Base-by-base conservation (phyloP, 495 filamentous ascomycete genomes). In the Aspergillus steynii region DNA sequence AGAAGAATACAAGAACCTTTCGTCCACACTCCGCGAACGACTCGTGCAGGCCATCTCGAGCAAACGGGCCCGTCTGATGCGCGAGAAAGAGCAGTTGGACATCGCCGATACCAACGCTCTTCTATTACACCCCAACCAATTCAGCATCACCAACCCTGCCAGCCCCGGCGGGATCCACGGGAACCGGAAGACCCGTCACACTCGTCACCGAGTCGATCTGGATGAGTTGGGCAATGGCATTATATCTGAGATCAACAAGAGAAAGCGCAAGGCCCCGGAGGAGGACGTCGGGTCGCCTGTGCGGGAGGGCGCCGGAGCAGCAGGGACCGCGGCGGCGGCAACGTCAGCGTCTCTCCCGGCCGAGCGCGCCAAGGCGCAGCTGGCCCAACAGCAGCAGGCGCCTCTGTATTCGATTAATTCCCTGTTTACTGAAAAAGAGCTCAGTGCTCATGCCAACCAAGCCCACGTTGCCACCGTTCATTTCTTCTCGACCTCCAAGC, bases 371-470 rank as follows among this genome's bases (percentile, higher is more conserved):
- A 76, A 80, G 56, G 64, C 70, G 3, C 69, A 74, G 50, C 52
- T 75, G 14, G 70, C 73, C 45, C 73, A 77, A 61, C 75, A 82
- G 59, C 70, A 72, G 63, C 64, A 69, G 42, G 73, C 79, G 4
- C 75, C 87, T 49, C 66, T 86, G 1, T 95, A 92, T 74, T 91
- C 88, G 50, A 86, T 98, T 60, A 88, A 96, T 55, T 90, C 92
- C 59, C 85, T 98, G 28, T 97, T 98, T 68, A 96, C 91, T 0
- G 93, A 97, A 61, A 96, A 94, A 76, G 94, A 98, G 73, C 85
- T 97, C 12, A 82, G 85, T 31, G 81, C 90, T 73, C 86, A 87
- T 4, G 88, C 89, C 49, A 90, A 91, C 64, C 75, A 83, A 29
- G 88, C 91, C 0, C 87, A 88, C 50, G 68, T 91, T 26, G 88